Base-by-base conservation (phyloP, 2,329 filamentous ascomycete species). In the Chaetomiaceae sp. region DNA sequence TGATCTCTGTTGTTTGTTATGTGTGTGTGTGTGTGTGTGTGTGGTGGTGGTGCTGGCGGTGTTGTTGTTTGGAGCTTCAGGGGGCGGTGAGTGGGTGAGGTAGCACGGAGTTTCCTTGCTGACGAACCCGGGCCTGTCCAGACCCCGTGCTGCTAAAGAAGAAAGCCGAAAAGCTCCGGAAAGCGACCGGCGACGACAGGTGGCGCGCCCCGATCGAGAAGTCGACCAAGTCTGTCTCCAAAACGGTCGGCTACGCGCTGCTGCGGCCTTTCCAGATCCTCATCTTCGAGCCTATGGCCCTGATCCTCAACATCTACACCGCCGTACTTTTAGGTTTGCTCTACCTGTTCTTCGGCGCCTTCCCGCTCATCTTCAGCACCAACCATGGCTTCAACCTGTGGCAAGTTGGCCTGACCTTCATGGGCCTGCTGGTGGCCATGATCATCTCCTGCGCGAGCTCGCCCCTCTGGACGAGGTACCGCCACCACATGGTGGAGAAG, bases 341-440 rank as follows among this genome's bases (percentile, higher is more conserved):
- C 2, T 95, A 95, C 62, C 78, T 95, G 32, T 95, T 94, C 70
- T 94, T 95, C 62, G 88, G 88, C 17, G 88, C 89, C 0, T 95
- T 95, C 58, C 78, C 84, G 5, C 70, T 94, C 36, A 81, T 95
- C 14, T 95, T 95, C 60, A 64, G 73, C 20, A 77, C 74, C 36
- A 81, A 85, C 38, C 84, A 94, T 62, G 81, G 78, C 17, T 89
- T 95, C 68, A 80, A 79, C 43, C 70, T 88, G 10, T 93, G 84
- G 73, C 85, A 95, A 65, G 73, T 79, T 10, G 90, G 89, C n/a
- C 68, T 93, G 47, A 76, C 81, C 12, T 95, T 95, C 64, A 59
- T 93, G 38, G 84, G 82, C 12, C 74, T 87, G 46, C 72, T 86
- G 39, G 68, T 81, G 2, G 83, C 85, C 36, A 86, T 88, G 81